Conservation (phyloP, 1,284 basidiomycete genomes). For the Stygiomarasmius scandens region DNA sequence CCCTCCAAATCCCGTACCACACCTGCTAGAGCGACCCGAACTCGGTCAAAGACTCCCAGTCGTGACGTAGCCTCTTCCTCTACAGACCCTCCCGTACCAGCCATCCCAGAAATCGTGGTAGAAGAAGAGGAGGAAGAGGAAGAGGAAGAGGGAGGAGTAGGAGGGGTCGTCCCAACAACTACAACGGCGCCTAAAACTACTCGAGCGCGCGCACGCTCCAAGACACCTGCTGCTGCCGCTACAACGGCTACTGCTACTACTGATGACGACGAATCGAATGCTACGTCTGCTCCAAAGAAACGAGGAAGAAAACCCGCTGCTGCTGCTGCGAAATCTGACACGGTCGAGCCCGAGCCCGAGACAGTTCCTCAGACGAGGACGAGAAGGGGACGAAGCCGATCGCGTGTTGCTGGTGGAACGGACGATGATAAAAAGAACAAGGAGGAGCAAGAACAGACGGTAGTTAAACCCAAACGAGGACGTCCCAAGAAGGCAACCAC, state of each 20-base stretch:
- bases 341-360: too few species aligned
- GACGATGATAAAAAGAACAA: conserved; percentile 8
- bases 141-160: too few species aligned
- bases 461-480: conserved; percentile 5
- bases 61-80: neutral
- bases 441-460: neutral
- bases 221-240: conserved; percentile 1
- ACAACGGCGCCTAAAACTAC: neutral
- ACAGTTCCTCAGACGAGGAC: conserved; percentile 8
- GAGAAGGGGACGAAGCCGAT: conserved; percentile 1
- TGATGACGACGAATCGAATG: neutral
- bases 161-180: neutral
- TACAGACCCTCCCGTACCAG: neutral
- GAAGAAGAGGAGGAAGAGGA: too few species aligned
- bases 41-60: conserved; percentile 1
- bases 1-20: neutral
- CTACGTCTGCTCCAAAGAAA: neutral
- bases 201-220: neutral
- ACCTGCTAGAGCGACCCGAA: neutral
- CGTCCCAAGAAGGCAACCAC: conserved; percentile 1
- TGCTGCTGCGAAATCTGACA: neutral
- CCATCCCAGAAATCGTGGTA: neutral
- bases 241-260: neutral
- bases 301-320: neutral
- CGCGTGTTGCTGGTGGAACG: conserved; percentile 3